Conservation (phyloP, 805 yeast species). For the Candida khao-thaluensis region DNA sequence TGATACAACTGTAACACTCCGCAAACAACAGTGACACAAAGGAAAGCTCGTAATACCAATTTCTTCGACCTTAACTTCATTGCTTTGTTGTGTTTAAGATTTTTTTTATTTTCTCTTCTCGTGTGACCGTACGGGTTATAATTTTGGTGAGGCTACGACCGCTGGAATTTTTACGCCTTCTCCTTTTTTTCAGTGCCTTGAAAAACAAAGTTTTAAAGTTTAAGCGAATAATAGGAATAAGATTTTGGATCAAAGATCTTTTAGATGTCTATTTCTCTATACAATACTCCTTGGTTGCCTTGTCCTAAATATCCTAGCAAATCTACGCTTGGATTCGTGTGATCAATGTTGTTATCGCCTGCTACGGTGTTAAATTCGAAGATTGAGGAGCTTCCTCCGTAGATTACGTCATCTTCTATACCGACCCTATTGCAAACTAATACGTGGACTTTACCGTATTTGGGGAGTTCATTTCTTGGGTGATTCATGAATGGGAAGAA, state of each 20-base stretch:
- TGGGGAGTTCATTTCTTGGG: constrained; percentile 23
- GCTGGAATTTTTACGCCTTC: no score
- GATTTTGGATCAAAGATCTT: no score
- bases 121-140: no score
- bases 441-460: constrained; percentile 31
- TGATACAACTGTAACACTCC: neutral
- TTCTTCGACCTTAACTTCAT: constrained; percentile 4
- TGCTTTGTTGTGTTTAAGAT: neutral
- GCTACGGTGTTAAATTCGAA: constrained; percentile 41
- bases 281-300: constrained; percentile 63
- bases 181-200: no score
- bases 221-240: no score
- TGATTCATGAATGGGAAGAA: constrained; percentile 60
- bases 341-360: constrained; percentile 33
- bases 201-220: no score
- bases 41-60: constrained; percentile 7
- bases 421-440: constrained; percentile 75
- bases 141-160: no score
- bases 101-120: neutral
- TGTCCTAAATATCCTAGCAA: constrained; percentile 58
- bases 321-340: constrained; percentile 49
- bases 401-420: constrained; percentile 64
- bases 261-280: constrained; percentile 44
- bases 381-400: constrained; percentile 66
- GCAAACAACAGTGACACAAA: neutral